A percentile compares a stretch with the other conserved stretches of the same genome.
phyloP scores from a whole-genome alignment of 345 rosid species.

The Hirschfeldia incana region DNA sequence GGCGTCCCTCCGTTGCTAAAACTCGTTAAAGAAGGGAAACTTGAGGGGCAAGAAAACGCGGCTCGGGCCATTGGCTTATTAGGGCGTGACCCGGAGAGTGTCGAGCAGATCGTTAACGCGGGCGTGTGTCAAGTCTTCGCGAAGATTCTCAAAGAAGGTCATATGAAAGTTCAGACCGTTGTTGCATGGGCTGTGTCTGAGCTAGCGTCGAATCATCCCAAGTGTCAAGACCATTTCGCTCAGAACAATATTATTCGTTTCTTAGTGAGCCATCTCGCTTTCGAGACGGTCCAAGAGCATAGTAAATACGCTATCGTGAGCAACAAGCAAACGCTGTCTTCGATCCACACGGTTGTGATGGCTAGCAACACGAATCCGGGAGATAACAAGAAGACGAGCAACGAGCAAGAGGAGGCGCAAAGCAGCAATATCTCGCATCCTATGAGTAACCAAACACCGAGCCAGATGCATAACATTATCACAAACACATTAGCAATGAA shows the following conservation, averaged over 20 bases:
- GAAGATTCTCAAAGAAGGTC: constrained; percentile 78
- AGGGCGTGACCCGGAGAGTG: constrained; percentile 73
- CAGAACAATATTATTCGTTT: constrained; percentile 69
- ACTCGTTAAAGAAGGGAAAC: constrained; percentile 67
- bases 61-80: constrained; percentile 77
- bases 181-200: constrained; percentile 82
- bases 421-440: constrained; percentile 46
- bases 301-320: constrained; percentile 57
- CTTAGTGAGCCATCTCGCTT: constrained; percentile 84
- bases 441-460: constrained; percentile 45
- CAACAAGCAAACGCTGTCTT: constrained; percentile 48
- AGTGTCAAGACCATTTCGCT: constrained; percentile 74
- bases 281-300: constrained; percentile 84
- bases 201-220: constrained; percentile 58
- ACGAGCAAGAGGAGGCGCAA: constrained; percentile 25
- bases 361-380: constrained; percentile 40
- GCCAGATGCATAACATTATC: constrained; percentile 51
- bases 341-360: constrained; percentile 54
- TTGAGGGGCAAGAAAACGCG: constrained; percentile 81
- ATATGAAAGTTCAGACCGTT: constrained; percentile 68
- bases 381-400: not conserved
- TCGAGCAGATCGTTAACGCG: constrained; percentile 73
- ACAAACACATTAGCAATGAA: constrained; percentile 47
- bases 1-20: constrained; percentile 78
- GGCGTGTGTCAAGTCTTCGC: constrained; percentile 79